A percentile compares a stretch with the other conserved stretches of the same genome.
These are phyloP conservation scores for Tinospora cordifolia DNA, from an alignment of 164 flowering plant species.

Conservation along the genomic window DNA sequence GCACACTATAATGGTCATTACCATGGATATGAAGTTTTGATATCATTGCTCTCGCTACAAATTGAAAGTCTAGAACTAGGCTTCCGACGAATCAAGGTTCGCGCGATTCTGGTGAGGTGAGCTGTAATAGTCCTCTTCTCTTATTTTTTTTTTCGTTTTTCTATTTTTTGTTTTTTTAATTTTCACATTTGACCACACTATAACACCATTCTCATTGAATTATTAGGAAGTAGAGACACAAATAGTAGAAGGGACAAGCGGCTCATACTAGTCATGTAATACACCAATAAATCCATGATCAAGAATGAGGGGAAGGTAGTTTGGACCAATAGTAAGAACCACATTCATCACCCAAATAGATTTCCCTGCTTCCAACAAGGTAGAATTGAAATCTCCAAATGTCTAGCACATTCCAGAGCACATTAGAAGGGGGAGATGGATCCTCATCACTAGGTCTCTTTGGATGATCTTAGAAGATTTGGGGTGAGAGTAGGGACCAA, in stretches of 20 bases:
- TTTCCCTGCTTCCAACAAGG: conserved; percentile 65
- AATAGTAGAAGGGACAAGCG: neutral
- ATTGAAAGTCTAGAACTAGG: no score
- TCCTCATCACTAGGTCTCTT: conserved; percentile 99
- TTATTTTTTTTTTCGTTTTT: no score
- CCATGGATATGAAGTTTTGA: no score
- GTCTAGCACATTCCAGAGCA: conserved; percentile 93
- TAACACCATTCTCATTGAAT: no score
- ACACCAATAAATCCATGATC: conserved; percentile 93
- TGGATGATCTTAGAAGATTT: conserved; percentile 97
- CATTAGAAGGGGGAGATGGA: conserved; percentile 93
- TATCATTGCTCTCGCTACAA: no score
- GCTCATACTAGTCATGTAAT: conserved; percentile 82
- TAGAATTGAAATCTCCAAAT: conserved; percentile 94
- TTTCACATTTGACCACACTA: no score
- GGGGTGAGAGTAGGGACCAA: conserved; percentile 95
- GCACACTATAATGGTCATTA: no score
- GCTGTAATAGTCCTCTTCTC: no score
- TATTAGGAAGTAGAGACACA: neutral
- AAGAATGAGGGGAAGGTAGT: conserved; percentile 72
- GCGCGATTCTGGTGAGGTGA: no score
- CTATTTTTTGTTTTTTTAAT: no score
- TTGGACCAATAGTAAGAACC: conserved; percentile 67
- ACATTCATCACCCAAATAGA: conserved; percentile 99
- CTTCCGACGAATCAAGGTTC: no score